phyloP scores from a whole-genome alignment of 176 grass and related monocot genomes.

The Raddia guianensis region DNA sequence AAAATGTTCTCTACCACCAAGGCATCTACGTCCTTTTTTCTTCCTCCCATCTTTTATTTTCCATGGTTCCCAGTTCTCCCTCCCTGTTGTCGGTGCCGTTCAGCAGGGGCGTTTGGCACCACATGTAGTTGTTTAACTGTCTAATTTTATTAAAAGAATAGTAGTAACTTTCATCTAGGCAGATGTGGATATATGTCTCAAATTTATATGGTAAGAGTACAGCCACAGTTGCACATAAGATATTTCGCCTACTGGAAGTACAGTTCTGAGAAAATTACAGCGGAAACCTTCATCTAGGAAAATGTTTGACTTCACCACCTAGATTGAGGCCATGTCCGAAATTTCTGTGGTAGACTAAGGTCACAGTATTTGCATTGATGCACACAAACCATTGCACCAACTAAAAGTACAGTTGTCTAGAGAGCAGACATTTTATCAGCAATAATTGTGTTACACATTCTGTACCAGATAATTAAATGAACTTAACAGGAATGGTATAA shows the following conservation, averaged over 20 bases:
- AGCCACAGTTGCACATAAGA: not conserved
- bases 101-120: too few relatives aligned
- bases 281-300: conserved; percentile 9
- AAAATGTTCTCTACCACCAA: too few relatives aligned
- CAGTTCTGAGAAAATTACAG: not conserved
- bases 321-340: not conserved
- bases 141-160: conserved; percentile 1
- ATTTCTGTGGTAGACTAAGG: conserved; percentile 4
- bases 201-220: not conserved
- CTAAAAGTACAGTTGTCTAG: not conserved
- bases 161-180: conserved; percentile 13
- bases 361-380: conserved; percentile 6
- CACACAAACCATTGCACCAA: not conserved
- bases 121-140: not conserved
- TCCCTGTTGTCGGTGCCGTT: too few relatives aligned
- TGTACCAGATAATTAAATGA: conserved; percentile 16
- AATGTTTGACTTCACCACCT: conserved; percentile 15
- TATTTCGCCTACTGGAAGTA: not conserved
- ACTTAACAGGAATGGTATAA: not conserved
- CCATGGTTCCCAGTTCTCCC: too few relatives aligned
- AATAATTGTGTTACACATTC: conserved; percentile 23
- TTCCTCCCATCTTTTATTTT: too few relatives aligned
- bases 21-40: too few relatives aligned
- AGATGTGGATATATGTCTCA: not conserved
- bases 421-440: not conserved